Base-by-base conservation (phyloP, 192 early-diverging fungal genomes). In the Backusella luteola region DNA sequence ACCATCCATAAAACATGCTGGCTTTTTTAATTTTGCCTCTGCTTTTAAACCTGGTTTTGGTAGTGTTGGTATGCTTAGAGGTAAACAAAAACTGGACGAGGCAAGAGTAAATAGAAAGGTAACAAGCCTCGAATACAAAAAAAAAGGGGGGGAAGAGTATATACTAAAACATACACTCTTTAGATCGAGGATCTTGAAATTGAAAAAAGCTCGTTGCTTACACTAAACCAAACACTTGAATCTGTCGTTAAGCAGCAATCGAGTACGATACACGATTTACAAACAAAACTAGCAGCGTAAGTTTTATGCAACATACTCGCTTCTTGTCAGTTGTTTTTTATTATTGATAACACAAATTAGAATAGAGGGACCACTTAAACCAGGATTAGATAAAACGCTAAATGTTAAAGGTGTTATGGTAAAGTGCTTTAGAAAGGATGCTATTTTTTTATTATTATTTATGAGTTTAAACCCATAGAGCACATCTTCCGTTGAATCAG, bases 141-240 rank as follows among this genome's bases (percentile, higher is more conserved):
- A 23, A 6, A 69, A 1, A 70, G 1, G 29, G 29, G 29, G 29
- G 29, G 1, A 23, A 68, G 7, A 69, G 8, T n/a, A 69, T 17
- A 35, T 69, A 12, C 14, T 44, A n/a, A 67, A 15, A 32, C 66
- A 67, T 6, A 34, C 7, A 68, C 29, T 70, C 26, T 32, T 32
- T 21, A 77, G 76, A 72, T 77, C 35, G 69, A 70, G 8, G 76
- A 77, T 34, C 41, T 77, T 34, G 76, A 77, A 77, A 77, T 77
- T n/a, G 76, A 77, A 77, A 77, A 77, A n/a, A 63, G 44, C 4
- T 71, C 69, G 17, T 21, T 77, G 0, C 71, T 77, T 36, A 66
- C 76, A 17, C n/a, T 77, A 34, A 77, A 77, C 15, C 21, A 70
- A 39, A 77, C 76, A 34, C 23, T 77, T 7, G 76, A 77, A 71